phyloP scores from a whole-genome alignment of 495 filamentous ascomycete genomes.

The Talaromyces borbonicus region DNA sequence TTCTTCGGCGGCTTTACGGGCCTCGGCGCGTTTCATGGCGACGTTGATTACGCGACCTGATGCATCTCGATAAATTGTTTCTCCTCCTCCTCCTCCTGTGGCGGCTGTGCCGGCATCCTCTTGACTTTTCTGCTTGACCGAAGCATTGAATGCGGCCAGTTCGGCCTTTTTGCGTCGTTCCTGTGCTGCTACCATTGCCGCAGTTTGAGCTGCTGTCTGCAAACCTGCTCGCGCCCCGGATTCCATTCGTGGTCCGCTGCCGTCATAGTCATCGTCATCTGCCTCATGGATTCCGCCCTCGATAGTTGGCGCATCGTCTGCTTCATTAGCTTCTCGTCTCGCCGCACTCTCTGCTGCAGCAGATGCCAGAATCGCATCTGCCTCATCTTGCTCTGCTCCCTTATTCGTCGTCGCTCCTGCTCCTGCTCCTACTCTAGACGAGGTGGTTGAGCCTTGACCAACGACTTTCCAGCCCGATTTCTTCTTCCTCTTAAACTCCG shows the following conservation, averaged over 20 bases:
- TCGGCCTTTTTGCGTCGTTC: slow-evolving; percentile 40
- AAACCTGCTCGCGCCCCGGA: slow-evolving; percentile 79
- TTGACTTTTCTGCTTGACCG: slow-evolving; percentile 9
- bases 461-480: slow-evolving; percentile 71
- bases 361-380: slow-evolving; percentile 74
- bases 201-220: slow-evolving; percentile 69
- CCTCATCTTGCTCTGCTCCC: slow-evolving; percentile 54
- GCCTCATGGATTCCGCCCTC: slow-evolving; percentile 17
- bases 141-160: slow-evolving; percentile 16
- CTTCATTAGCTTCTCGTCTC: slow-evolving; percentile 25
- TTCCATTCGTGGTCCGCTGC: slow-evolving; percentile 51
- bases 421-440: slow-evolving; percentile 32
- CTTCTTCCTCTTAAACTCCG: slow-evolving; percentile 70
- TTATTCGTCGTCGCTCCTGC: background rate
- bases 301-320: slow-evolving; percentile 37
- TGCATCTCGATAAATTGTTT: slow-evolving; percentile 91
- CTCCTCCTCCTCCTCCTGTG: slow-evolving; percentile 33
- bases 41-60: slow-evolving; percentile 87
- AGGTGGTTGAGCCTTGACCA: slow-evolving; percentile 34
- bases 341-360: slow-evolving; percentile 54
- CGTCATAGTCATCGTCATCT: slow-evolving; percentile 7
- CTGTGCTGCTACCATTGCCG: slow-evolving; percentile 66
- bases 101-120: slow-evolving; percentile 32
- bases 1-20: slow-evolving; percentile 61
- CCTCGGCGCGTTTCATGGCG: slow-evolving; percentile 79